A percentile compares a stretch with the other conserved stretches of the same genome.
These are phyloP conservation scores for Lasiodiplodia theobromae DNA, from an alignment of 2,329 filamentous ascomycete species.

Conservation along the genomic window DNA sequence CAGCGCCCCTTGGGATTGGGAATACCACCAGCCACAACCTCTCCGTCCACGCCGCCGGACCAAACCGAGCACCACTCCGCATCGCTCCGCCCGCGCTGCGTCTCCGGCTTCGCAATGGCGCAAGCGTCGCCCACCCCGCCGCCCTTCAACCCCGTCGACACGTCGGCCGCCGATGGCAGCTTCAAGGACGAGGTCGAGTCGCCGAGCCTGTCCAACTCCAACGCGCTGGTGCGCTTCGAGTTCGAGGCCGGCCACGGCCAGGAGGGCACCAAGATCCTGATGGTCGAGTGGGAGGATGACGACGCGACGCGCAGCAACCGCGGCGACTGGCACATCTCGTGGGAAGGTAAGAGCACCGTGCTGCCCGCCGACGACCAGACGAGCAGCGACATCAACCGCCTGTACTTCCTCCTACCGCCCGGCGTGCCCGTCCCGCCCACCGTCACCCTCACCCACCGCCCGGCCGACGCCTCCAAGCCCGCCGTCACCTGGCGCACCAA, in stretches of 20 bases:
- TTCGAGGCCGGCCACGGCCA: constrained; percentile 79
- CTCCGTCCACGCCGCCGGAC: constrained; percentile 3
- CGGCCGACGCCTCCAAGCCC: constrained; percentile 52
- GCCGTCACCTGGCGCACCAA: constrained; percentile 68
- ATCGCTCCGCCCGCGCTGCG: constrained; percentile 27
- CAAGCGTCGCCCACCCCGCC: constrained; percentile 40
- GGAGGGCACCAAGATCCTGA: constrained; percentile 87
- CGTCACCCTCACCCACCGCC: constrained; percentile 68
- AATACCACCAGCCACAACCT: constrained; percentile 2
- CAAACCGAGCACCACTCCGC: constrained; percentile 14
- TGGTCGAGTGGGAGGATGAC: constrained; percentile 87
- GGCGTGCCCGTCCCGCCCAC: constrained; percentile 74
- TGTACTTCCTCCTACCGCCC: constrained; percentile 83
- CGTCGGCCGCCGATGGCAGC: constrained; percentile 40
- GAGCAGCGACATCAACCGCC: constrained; percentile 62
- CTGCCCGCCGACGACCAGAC: constrained; percentile 68
- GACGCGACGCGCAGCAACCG: constrained; percentile 54
- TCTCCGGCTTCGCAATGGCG: constrained; percentile 36
- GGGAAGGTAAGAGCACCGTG: constrained; percentile 80
- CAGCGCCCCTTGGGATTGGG: constrained; percentile 5
- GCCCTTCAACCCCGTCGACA: constrained; percentile 53
- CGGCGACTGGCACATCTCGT: constrained; percentile 78
- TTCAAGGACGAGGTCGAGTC: constrained; percentile 52
- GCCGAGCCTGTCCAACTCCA: constrained; percentile 57
- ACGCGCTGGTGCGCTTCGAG: constrained; percentile 83